Conservation (phyloP, 2,329 filamentous ascomycete species). For the Fusarium penzigii region DNA sequence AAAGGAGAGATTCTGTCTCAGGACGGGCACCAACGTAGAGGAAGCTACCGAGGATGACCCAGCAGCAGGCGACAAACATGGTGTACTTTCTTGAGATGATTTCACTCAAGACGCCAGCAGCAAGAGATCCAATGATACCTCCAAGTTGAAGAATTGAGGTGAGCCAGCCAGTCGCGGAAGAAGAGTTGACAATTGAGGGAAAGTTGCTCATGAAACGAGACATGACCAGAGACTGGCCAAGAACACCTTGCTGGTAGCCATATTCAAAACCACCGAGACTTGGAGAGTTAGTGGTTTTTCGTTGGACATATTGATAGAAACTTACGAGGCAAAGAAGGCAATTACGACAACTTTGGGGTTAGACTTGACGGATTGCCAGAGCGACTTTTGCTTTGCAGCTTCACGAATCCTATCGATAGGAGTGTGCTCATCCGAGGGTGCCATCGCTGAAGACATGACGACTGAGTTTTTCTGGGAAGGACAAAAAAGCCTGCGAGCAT, state of each 20-base stretch:
- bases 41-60: constrained; percentile 48
- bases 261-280: neutral
- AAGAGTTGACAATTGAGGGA: constrained; percentile 46
- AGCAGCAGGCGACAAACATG: constrained; percentile 50
- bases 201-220: constrained; percentile 50
- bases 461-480: too few relatives aligned
- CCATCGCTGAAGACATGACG: too few relatives aligned
- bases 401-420: too few relatives aligned
- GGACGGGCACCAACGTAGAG: constrained; percentile 45
- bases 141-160: constrained; percentile 53
- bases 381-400: too few relatives aligned
- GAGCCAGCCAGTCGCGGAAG: constrained; percentile 51
- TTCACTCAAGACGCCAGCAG: constrained; percentile 49
- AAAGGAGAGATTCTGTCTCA: constrained; percentile 42
- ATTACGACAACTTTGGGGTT: too few relatives aligned
- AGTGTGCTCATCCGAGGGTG: too few relatives aligned
- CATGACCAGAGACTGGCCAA: constrained; percentile 57
- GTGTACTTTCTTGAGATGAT: constrained; percentile 53
- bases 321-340: too few relatives aligned
- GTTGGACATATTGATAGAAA: too few relatives aligned
- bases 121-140: constrained; percentile 49
- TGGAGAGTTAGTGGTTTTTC: too few relatives aligned
- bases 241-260: constrained; percentile 51
- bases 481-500: too few relatives aligned
- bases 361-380: too few relatives aligned